Base-by-base conservation (phyloP, 768 basidiomycete genomes). In the Nevesoporus exiguus region DNA sequence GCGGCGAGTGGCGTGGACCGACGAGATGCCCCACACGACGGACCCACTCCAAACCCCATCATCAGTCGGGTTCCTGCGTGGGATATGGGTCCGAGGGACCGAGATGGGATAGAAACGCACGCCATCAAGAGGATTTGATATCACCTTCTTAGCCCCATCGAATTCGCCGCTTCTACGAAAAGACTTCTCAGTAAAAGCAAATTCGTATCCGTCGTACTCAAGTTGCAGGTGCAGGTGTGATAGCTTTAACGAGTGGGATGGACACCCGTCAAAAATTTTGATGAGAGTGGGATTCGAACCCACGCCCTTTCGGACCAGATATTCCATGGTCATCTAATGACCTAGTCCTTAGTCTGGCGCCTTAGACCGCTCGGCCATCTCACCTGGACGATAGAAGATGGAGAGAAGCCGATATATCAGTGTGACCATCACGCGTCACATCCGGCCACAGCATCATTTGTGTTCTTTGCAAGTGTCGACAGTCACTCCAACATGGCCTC, bases 321-420 rank as follows among this genome's bases (percentile, higher is more conserved):
- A 52, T 47, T 3, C 62, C 36, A 4, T 15, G 66, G 63, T 63
- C 66, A 69, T 61, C 57, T 3, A 25, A 63, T 62, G 66, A 68
- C 68, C 66, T 67, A 34, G 10, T 71, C 76, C 78, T 79, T 80
- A 80, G 79, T 80, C 79, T 80, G 79, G 80, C 78, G 78, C 78
- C 79, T 77, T 80, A 73, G 78, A 80, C 78, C 79, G 76, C 78
- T 80, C 78, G 79, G 78, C 78, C 78, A 80, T 79, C 76, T 78
- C 62, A 55, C 66, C 62, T 2, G 33, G n/a, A 3, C 1, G 10
- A 13, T 2, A 5, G 19, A 1, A 2, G 19, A 5, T 1, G n/a
- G 8, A 19, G 22, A 3, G 19, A 21, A 14, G n/a, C 1, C 0
- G 0, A 17, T 0, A 42, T 33, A 17, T 24, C 19, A 17, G 7